phyloP scores from a whole-genome alignment of 108 stramenopile species.

The Pseudonitzschia delicatissima region DNA sequence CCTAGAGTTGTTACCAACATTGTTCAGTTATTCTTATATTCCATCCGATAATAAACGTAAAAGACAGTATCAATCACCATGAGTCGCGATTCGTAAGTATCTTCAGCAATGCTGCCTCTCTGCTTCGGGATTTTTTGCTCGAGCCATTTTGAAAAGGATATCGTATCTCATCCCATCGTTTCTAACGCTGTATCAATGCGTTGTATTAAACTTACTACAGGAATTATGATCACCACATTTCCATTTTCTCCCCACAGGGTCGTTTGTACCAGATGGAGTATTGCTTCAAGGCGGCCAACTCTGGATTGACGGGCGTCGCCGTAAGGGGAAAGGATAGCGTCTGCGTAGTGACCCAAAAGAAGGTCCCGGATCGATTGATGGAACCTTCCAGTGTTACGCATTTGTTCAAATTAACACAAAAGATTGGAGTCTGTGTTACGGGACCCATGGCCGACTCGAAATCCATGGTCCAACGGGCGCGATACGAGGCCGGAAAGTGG shows the following conservation, averaged over 20 bases:
- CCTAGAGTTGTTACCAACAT: not conserved
- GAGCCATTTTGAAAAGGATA: not conserved
- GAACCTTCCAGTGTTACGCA: slow-evolving; percentile 89
- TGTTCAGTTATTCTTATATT: not conserved
- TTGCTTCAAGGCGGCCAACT: slow-evolving; percentile 95
- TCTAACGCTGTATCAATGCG: not conserved
- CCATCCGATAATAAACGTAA: not conserved
- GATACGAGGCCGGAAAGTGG: slow-evolving; percentile 96
- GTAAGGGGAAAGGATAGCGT: slow-evolving; percentile 86
- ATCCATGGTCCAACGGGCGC: slow-evolving; percentile 83
- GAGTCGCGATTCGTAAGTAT: slow-evolving; percentile 80
- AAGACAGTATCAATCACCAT: slow-evolving; percentile 31
- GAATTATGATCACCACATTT: slow-evolving; percentile 95
- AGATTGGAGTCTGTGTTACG: slow-evolving; percentile 90
- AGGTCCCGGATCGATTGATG: slow-evolving; percentile 94
- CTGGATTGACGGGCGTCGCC: slow-evolving; percentile 94
- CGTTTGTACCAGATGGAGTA: slow-evolving; percentile 99
- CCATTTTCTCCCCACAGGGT: slow-evolving; percentile 98
- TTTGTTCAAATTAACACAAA: slow-evolving; percentile 84
- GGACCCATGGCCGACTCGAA: slow-evolving; percentile 90
- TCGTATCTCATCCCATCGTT: not conserved
- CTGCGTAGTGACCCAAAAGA: slow-evolving; percentile 97
- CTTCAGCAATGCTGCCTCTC: not conserved
- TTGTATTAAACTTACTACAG: slow-evolving; percentile 26
- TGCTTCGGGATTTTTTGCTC: not conserved